Evolutionary conservation across 176 grass and related monocot species (phyloP).

Genomic region (Bolboschoenus planiculmis): DNA sequence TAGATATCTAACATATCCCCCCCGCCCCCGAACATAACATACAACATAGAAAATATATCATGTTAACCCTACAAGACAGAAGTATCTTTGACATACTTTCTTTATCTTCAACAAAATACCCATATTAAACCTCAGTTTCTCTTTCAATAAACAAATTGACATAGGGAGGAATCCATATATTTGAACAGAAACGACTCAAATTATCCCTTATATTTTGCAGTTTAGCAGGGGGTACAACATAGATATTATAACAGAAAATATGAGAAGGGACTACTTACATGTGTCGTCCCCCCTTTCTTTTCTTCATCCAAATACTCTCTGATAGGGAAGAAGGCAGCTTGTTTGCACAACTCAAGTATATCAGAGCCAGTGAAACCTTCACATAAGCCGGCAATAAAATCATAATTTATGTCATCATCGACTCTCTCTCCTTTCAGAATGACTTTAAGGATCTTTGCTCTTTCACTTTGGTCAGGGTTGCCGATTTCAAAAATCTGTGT

Average conservation of each 20-base stretch:
- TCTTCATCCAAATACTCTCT: slow-evolving; percentile 79
- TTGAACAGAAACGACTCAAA: neutral
- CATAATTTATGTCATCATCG: slow-evolving; percentile 57
- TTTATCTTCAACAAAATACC: neutral
- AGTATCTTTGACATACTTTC: neutral
- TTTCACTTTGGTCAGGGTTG: slow-evolving; percentile 64
- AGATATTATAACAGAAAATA: neutral
- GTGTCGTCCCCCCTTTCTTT: slow-evolving; percentile 47
- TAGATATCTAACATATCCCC: too few relatives aligned
- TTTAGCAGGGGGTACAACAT: neutral
- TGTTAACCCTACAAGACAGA: neutral
- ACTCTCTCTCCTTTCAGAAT: slow-evolving; percentile 82
- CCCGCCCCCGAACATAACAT: too few relatives aligned
- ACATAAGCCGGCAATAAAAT: slow-evolving; percentile 66
- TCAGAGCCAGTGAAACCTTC: slow-evolving; percentile 94
- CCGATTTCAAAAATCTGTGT: slow-evolving; percentile 95
- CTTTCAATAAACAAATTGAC: neutral
- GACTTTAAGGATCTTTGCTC: slow-evolving; percentile 88
- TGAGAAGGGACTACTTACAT: slow-evolving; percentile 41
- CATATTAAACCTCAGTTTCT: neutral
- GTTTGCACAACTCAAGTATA: slow-evolving; percentile 89
- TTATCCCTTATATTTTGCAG: neutral
- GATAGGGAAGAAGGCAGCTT: slow-evolving; percentile 83
- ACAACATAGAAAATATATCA: neutral
- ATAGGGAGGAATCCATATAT: neutral